Percentiles rank a stretch among this genome's conserved stretches.
phyloP scores from a whole-genome alignment of 2,329 filamentous ascomycete species.

The Cucurbitaria berberidis region DNA sequence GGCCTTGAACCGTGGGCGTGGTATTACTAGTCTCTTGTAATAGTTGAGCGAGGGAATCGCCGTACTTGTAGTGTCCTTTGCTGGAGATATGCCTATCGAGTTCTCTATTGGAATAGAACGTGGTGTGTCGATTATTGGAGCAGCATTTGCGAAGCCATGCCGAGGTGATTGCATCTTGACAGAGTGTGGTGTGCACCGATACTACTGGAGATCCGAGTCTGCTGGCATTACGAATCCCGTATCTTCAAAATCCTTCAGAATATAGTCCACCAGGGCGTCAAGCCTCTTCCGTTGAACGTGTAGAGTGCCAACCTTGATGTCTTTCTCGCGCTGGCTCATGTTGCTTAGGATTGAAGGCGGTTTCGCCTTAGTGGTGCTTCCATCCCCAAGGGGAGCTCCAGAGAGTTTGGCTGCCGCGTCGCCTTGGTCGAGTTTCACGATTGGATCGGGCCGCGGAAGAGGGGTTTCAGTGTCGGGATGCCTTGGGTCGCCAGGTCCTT shows the following conservation, averaged over 20 bases:
- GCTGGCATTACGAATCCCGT: conserved; percentile 58
- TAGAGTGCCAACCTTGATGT: conserved; percentile 50
- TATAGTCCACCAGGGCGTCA: conserved; percentile 53
- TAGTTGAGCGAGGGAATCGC: neutral
- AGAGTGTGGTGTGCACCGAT: neutral
- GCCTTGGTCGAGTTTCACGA: conserved; percentile 8
- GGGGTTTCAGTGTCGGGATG: conserved; percentile 40
- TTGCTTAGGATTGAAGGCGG: conserved; percentile 45
- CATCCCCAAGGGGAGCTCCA: conserved; percentile 10
- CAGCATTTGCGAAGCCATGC: neutral
- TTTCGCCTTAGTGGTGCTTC: conserved; percentile 19
- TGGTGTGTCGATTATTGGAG: neutral
- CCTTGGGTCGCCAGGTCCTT: conserved; percentile 49
- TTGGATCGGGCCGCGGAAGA: conserved; percentile 10
- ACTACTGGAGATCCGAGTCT: conserved; percentile 45
- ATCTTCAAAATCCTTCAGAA: conserved; percentile 52
- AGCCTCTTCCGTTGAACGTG: conserved; percentile 57
- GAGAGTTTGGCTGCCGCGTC: conserved; percentile 8
- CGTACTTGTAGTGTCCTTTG: neutral
- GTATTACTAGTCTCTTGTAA: neutral
- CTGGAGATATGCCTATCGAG: neutral
- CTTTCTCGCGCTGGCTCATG: conserved; percentile 46
- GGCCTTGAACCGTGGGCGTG: neutral
- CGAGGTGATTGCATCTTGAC: neutral
- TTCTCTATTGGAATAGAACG: neutral